Base-by-base conservation (phyloP, 2,329 filamentous ascomycete genomes). In the Elsinoe fawcettii region DNA sequence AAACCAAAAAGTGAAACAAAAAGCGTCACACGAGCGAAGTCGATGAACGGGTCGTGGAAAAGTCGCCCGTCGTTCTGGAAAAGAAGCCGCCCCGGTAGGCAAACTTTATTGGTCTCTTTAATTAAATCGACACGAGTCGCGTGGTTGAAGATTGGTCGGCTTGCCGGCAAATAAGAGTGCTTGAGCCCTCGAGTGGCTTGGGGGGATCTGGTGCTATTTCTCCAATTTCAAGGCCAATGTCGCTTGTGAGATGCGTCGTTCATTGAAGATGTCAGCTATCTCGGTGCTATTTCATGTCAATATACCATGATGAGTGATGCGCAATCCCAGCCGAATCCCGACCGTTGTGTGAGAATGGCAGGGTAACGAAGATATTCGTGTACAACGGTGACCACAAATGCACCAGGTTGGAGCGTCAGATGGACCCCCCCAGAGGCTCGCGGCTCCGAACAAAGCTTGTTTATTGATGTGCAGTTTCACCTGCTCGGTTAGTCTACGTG, bases 21-120 rank as follows among this genome's bases (percentile, higher is more conserved):
- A 30, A 37, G 30, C 49, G 49, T 53, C 49, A 53, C 49, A 53
- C 49, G 49, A 53, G 49, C 49, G 34, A 39, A 32, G 25, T 37
- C 27, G 30, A 39, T 9, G 30, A 39, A 39, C 25, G 25, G 46
- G 46, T 32, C 46, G 27, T 32, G 25, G 46, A 32, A 51, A 25
- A 51, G 27, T 16, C 23, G 9, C 44, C 25, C 46, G 27, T 25
- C 46, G 23, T 51, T 51, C 46, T 32, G 27, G 46, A 51, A 51
- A 25, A 34, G 25, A 51, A 30, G 46, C 46, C 46, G 46, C 7
- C 5, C 7, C 16, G 39, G n/a, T 22, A 44, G 9, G n/a, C 20
- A 32, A 34, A 51, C 46, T 51, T 14, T 34, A 32, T 18, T 37
- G n/a, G 16, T 47, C 46, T 9, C 7, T 18, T 18, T 51, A 32